Conservation (phyloP, 208 protist genomes). For the Wallacemonas sp. region DNA sequence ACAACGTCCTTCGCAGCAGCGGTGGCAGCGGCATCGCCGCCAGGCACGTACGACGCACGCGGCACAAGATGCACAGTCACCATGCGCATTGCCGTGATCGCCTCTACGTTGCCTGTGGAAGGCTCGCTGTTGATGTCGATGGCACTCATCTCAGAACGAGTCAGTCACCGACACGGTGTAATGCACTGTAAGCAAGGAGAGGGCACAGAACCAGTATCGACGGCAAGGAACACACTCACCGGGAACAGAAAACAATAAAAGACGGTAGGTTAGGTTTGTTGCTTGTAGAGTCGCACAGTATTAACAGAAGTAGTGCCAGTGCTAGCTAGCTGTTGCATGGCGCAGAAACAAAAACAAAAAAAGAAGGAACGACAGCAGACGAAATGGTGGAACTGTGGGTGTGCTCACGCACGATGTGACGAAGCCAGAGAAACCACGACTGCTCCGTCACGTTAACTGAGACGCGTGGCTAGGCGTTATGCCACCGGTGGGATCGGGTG, state of each 20-base stretch:
- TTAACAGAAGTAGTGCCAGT: neutral
- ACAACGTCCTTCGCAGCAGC: neutral
- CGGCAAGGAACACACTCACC: too few relatives aligned
- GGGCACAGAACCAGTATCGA: too few relatives aligned
- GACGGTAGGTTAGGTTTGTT: too few relatives aligned
- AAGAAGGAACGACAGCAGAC: neutral
- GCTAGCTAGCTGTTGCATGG: neutral
- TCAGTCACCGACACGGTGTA: too few relatives aligned
- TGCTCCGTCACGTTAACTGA: neutral
- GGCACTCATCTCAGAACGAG: neutral
- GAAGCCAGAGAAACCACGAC: neutral
- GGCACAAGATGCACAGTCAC: neutral
- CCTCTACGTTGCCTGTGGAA: neutral
- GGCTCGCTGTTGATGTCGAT: neutral
- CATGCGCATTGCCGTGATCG: slow-evolving; percentile 7
- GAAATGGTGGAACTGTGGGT: too few relatives aligned
- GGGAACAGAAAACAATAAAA: too few relatives aligned
- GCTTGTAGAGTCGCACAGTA: too few relatives aligned
- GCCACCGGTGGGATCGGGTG: too few relatives aligned
- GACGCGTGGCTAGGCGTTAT: too few relatives aligned
- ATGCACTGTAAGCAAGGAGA: too few relatives aligned
- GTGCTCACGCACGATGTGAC: neutral
- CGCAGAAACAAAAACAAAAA: neutral
- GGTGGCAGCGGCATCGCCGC: neutral
- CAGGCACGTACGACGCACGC: neutral